phyloP scores from a whole-genome alignment of 176 grass and related monocot genomes.

The Olyra latifolia region DNA sequence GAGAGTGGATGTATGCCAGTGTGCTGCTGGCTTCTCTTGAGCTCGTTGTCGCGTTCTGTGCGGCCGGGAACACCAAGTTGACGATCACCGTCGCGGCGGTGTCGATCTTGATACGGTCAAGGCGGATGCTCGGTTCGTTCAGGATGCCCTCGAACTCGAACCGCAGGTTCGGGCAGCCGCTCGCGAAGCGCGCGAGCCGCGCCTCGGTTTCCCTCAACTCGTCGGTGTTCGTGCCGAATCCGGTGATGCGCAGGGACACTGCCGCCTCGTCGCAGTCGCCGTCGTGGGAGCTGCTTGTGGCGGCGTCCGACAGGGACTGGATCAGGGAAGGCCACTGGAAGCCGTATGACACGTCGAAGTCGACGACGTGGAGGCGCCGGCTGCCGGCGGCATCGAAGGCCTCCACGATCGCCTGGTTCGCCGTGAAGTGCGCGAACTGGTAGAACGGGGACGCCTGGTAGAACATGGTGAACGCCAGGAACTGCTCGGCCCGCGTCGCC shows the following conservation, averaged over 20 bases:
- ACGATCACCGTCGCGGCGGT: slow-evolving; percentile 55
- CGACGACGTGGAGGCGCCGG: slow-evolving; percentile 59
- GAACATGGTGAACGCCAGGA: slow-evolving; percentile 69
- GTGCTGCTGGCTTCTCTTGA: slow-evolving; percentile 30
- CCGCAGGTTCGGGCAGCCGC: slow-evolving; percentile 47
- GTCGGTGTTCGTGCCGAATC: slow-evolving; percentile 44
- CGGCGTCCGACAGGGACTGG: slow-evolving; percentile 68
- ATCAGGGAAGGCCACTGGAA: slow-evolving; percentile 97
- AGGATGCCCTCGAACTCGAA: slow-evolving; percentile 73
- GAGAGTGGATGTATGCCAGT: slow-evolving; percentile 42
- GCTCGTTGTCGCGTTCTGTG: slow-evolving; percentile 26
- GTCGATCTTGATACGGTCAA: slow-evolving; percentile 21
- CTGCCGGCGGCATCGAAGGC: slow-evolving; percentile 52
- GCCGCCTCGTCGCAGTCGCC: not conserved
- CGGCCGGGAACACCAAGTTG: slow-evolving; percentile 64
- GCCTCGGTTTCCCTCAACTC: slow-evolving; percentile 61
- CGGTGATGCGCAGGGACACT: slow-evolving; percentile 66
- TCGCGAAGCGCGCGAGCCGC: slow-evolving; percentile 56
- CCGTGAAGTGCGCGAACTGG: slow-evolving; percentile 90
- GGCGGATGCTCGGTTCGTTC: not conserved
- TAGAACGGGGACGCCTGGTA: slow-evolving; percentile 66
- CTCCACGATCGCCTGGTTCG: slow-evolving; percentile 93
- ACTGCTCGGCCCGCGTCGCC: slow-evolving; percentile 29
- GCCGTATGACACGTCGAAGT: slow-evolving; percentile 77
- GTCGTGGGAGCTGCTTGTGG: not conserved